phyloP scores from a whole-genome alignment of 2,329 filamentous ascomycete species.

The Chrysoporthe cubensis region DNA sequence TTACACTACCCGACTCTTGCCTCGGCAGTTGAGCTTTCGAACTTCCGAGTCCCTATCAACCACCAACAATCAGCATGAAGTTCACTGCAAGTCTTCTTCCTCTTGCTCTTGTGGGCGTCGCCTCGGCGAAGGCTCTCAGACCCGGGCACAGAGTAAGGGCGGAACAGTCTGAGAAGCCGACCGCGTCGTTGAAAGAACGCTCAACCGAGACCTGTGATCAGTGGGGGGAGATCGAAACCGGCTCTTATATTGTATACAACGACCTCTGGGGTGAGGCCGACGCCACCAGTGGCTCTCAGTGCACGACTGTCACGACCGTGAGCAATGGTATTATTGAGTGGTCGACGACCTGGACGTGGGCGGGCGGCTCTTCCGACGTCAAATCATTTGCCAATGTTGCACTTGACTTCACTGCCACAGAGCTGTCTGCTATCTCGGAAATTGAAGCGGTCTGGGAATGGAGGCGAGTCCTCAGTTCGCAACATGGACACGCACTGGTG shows the following conservation, averaged over 20 bases:
- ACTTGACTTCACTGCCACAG: constrained; percentile 36
- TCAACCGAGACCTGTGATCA: constrained; percentile 19
- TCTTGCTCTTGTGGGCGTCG: constrained; percentile 1
- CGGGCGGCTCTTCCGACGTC: constrained; percentile 43
- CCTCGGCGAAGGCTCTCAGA: background rate
- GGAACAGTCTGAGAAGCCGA: constrained; percentile 2
- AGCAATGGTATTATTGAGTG: constrained; percentile 43
- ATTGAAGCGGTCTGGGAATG: constrained; percentile 45
- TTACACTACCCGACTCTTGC: background rate
- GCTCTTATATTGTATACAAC: constrained; percentile 52
- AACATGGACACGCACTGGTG: background rate
- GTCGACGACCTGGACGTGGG: constrained; percentile 49
- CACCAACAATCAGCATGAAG: background rate
- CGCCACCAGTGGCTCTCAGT: constrained; percentile 46
- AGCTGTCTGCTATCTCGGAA: constrained; percentile 40
- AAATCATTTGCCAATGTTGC: constrained; percentile 52
- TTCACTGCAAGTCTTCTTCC: background rate
- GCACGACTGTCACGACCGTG: constrained; percentile 44
- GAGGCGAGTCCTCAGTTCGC: constrained; percentile 34
- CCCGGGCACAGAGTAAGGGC: background rate
- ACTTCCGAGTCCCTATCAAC: background rate
- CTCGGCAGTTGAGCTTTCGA: background rate
- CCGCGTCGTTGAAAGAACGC: constrained; percentile 14
- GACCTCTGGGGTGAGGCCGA: constrained; percentile 52
- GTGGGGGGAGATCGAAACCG: constrained; percentile 15